Evolutionary conservation across 2,329 filamentous ascomycete species (phyloP).

Genomic region (Waltergamsia citrina): DNA sequence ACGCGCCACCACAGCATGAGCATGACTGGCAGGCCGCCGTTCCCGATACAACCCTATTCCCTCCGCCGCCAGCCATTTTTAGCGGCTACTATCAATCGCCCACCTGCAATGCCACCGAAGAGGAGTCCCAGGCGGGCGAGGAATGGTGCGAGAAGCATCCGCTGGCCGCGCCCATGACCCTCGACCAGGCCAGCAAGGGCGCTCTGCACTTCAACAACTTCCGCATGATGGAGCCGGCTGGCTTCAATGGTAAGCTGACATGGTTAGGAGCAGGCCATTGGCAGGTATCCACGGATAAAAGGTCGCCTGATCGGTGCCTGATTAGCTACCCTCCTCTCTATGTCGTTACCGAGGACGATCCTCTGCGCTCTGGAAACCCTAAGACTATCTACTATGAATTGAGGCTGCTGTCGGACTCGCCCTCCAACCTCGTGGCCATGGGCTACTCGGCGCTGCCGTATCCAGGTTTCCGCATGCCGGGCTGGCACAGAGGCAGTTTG

Average conservation of each 20-base stretch:
- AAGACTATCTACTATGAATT: constrained; percentile 67
- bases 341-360: constrained; percentile 47
- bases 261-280: constrained; percentile 41
- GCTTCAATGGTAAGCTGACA: constrained; percentile 35
- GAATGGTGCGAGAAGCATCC: constrained; percentile 55
- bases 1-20: too few relatives aligned
- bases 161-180: constrained; percentile 42
- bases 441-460: constrained; percentile 69
- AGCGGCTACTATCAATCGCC: constrained; percentile 54
- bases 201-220: constrained; percentile 44
- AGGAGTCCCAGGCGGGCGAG: constrained; percentile 55
- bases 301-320: constrained; percentile 51
- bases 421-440: constrained; percentile 47
- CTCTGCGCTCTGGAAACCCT: constrained; percentile 28
- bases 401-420: constrained; percentile 36
- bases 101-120: constrained; percentile 58
- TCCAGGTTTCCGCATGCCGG: constrained; percentile 67
- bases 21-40: constrained; percentile 66
- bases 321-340: constrained; percentile 63
- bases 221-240: constrained; percentile 39
- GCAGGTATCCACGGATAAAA: constrained; percentile 28
- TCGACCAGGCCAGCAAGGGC: constrained; percentile 32
- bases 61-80: constrained; percentile 62
- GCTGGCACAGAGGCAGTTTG: constrained; percentile 69
- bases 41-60: constrained; percentile 63